These are phyloP conservation scores for Tricholoma furcatifolium DNA, from an alignment of 768 basidiomycete species.

Conservation along the genomic window DNA sequence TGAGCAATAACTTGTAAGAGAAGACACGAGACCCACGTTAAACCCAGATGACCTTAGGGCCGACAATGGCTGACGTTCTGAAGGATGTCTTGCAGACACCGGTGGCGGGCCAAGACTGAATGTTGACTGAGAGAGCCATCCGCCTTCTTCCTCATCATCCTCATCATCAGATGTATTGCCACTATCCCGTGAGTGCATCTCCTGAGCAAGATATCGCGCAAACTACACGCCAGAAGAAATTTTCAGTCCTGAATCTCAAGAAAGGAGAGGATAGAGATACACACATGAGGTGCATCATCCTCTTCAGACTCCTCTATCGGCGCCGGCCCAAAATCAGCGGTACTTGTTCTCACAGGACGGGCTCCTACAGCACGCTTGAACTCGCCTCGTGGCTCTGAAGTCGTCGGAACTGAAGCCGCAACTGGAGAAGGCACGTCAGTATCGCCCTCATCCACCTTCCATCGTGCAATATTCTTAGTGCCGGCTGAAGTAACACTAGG, in stretches of 20 bases:
- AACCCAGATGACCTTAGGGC: constrained; percentile 41
- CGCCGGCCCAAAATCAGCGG: constrained; percentile 64
- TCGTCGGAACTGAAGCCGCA: background rate
- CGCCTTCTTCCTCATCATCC: constrained; percentile 77
- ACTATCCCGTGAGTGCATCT: constrained; percentile 63
- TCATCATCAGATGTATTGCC: constrained; percentile 56
- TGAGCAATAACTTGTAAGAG: background rate
- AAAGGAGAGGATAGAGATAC: constrained; percentile 14
- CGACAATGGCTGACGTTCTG: constrained; percentile 39
- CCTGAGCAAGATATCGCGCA: constrained; percentile 73
- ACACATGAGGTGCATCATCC: constrained; percentile 45
- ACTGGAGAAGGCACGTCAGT: constrained; percentile 7
- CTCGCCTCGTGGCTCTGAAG: constrained; percentile 45
- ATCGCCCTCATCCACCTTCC: constrained; percentile 76
- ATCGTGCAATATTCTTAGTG: constrained; percentile 35
- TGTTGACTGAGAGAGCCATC: constrained; percentile 79
- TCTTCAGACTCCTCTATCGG: constrained; percentile 44
- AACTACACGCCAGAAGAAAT: constrained; percentile 48
- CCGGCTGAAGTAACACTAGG: constrained; percentile 48
- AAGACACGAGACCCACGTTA: constrained; percentile 44
- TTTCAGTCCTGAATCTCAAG: background rate
- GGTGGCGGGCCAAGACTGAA: constrained; percentile 57
- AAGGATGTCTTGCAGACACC: constrained; percentile 43
- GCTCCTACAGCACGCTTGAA: constrained; percentile 50
- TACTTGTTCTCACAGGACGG: constrained; percentile 46